Evolutionary conservation across 108 stramenopile species (phyloP).

Genomic region (Cyclotella sp.): DNA sequence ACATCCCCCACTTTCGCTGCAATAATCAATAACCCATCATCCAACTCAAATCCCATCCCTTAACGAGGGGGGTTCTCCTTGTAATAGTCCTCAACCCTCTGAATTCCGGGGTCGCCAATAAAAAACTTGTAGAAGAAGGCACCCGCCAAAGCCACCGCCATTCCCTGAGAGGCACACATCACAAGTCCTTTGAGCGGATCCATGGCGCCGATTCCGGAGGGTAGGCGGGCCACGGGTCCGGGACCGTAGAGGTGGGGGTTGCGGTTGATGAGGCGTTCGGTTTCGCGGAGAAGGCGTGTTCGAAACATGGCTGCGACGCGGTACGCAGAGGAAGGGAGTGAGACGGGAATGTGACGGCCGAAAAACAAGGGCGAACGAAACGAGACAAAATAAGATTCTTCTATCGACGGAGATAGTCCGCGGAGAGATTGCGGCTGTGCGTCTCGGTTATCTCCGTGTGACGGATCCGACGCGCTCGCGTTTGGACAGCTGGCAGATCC

Average conservation of each 20-base stretch:
- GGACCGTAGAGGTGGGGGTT: constrained; percentile 73
- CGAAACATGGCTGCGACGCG: constrained; percentile 13
- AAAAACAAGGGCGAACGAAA: not conserved
- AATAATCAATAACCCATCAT: not conserved
- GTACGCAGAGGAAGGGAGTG: not conserved
- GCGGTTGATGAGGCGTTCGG: constrained; percentile 30
- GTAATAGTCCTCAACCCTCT: constrained; percentile 78
- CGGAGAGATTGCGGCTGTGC: too few relatives aligned
- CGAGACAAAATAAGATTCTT: not conserved
- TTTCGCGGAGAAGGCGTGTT: constrained; percentile 29
- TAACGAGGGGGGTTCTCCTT: constrained; percentile 87
- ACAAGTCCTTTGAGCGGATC: constrained; percentile 77
- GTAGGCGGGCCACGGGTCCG: constrained; percentile 75
- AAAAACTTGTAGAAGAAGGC: constrained; percentile 69
- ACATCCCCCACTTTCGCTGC: too few relatives aligned
- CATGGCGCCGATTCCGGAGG: constrained; percentile 70
- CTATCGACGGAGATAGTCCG: too few relatives aligned
- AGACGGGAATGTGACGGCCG: not conserved
- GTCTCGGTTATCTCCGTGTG: too few relatives aligned
- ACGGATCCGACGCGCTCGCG: too few relatives aligned
- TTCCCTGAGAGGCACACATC: constrained; percentile 64
- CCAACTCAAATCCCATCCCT: constrained; percentile 1
- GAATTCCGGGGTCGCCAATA: constrained; percentile 67
- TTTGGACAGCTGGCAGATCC: too few relatives aligned
- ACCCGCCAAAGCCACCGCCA: constrained; percentile 63